These are phyloP conservation scores for Lodderomyces oxycetoniae DNA, from an alignment of 1,139 yeast species.

Conservation along the genomic window DNA sequence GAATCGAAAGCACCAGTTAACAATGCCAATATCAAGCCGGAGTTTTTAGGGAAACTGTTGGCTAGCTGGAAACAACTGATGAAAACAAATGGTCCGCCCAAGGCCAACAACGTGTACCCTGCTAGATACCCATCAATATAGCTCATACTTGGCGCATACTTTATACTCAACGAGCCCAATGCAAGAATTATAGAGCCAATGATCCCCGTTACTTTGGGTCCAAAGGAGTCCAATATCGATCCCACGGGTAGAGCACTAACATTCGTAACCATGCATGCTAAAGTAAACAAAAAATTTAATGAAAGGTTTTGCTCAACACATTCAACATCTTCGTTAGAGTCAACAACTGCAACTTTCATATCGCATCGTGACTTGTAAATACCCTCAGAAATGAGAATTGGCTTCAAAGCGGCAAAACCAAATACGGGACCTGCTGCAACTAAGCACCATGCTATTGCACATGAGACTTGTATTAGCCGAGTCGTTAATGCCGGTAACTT, in stretches of 20 bases:
- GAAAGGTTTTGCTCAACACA: conserved; percentile 78
- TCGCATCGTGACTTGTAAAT: conserved; percentile 64
- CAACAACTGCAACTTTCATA: conserved; percentile 12
- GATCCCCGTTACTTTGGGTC: conserved; percentile 77
- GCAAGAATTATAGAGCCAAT: conserved; percentile 60
- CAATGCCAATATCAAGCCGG: conserved; percentile 42
- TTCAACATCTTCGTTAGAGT: conserved; percentile 19
- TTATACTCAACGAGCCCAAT: conserved; percentile 49
- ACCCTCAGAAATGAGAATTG: conserved; percentile 69
- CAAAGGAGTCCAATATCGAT: conserved; percentile 65
- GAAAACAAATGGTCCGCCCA: conserved; percentile 46
- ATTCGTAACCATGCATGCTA: conserved; percentile 86
- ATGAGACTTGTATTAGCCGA: conserved; percentile 30
- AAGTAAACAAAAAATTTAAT: conserved; percentile 75
- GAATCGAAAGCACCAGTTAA: conserved; percentile 47
- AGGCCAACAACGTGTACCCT: conserved; percentile 40
- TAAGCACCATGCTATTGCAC: conserved; percentile 84
- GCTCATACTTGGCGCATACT: conserved; percentile 25
- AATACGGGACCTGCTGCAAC: conserved; percentile 91
- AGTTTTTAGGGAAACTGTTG: conserved; percentile 38
- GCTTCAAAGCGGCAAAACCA: conserved; percentile 92
- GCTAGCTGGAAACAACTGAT: conserved; percentile 45
- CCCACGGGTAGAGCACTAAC: conserved; percentile 81
- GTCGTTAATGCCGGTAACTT: conserved; percentile 17
- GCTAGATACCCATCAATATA: conserved; percentile 45